Base-by-base conservation (phyloP, 192 early-diverging fungal genomes). In the Lobosporangium transversale region DNA sequence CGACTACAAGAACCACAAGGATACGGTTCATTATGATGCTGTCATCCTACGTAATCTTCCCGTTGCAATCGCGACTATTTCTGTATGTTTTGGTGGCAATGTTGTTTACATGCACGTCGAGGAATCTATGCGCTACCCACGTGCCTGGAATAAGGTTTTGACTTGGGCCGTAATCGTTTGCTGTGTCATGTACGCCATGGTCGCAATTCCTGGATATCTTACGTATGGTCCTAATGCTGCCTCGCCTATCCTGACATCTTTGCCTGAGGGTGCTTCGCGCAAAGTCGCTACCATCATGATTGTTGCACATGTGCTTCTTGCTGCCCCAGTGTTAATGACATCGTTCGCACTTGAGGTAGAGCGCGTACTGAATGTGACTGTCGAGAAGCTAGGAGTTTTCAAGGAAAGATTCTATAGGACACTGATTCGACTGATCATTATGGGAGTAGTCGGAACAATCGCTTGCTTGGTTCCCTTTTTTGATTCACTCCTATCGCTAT, bases 61-160 rank as follows among this genome's bases (percentile, higher is more conserved):
- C 2, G 68, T 85, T 21, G 86, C 90, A 2, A 56, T 93, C 5
- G 86, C 86, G 14, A 87, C 88, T 15, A 84, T 93, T 40, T 85
- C 81, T 23, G 91, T 91, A 57, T 86, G 85, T 21, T 93, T 88
- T 44, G 83, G 85, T 32, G 91, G 91, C 31, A 93, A 91, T 66
- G 85, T 88, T 31, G 87, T 91, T 26, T 93, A 88, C 68, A 84
- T 89, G 44, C 86, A 93, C 53, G 86, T 91, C 4, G 89, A 93
- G 65, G 79, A 81, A 5, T 82, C 86, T 30, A 88, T 93, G 89
- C 71, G 81, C 24, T 68, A 83, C 27, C 91, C 89, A 31, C 53
- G 60, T 12, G 53, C 80, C 2, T 93, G 89, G 81, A 81, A 83
- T 18, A 83, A 70, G 59, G 88, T 90, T 15, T 66, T 87, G 26